Base-by-base conservation (phyloP, 352 stramenopile genomes). In the Globisporangium nagaii region DNA sequence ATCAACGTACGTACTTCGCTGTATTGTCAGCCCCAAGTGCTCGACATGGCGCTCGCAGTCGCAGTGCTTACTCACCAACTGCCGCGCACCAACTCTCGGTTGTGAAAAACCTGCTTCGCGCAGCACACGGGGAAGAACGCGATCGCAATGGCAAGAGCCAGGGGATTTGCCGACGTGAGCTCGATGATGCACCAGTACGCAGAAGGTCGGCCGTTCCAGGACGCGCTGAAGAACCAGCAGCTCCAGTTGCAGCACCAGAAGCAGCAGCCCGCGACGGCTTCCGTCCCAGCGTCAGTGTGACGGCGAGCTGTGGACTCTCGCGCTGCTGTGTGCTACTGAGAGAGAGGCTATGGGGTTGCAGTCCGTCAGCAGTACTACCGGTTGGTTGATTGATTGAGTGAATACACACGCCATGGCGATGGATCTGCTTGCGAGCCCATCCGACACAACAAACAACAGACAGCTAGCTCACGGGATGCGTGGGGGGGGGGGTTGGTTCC, bases 61-160 rank as follows among this genome's bases (percentile, higher is more conserved):
- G n/a, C n/a, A n/a, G n/a, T n/a, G n/a, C n/a, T n/a, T n/a, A n/a
- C n/a, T n/a, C n/a, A n/a, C n/a, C n/a, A n/a, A n/a, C n/a, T n/a
- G n/a, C n/a, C n/a, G n/a, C n/a, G n/a, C n/a, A n/a, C n/a, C n/a
- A n/a, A n/a, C n/a, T n/a, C n/a, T n/a, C n/a, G n/a, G n/a, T n/a
- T n/a, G n/a, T n/a, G n/a, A n/a, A n/a, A n/a, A n/a, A n/a, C n/a
- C n/a, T n/a, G n/a, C n/a, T n/a, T 43, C 32, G n/a, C 19, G 32
- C 32, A 88, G 75, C 66, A 66, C 53, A 80, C 75, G 15, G 60
- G 71, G 17, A 73, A 76, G 52, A 86, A 69, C 8, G 63, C 74
- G 53, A 67, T 88, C 12, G 58, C 71, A 17, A 68, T 75, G 50
- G 77, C 77, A 1, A 37, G 25, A 6, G 55, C 56, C 30, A 52